Base-by-base conservation (phyloP, 257 asterid genomes). In the Coffea eugenioides region DNA sequence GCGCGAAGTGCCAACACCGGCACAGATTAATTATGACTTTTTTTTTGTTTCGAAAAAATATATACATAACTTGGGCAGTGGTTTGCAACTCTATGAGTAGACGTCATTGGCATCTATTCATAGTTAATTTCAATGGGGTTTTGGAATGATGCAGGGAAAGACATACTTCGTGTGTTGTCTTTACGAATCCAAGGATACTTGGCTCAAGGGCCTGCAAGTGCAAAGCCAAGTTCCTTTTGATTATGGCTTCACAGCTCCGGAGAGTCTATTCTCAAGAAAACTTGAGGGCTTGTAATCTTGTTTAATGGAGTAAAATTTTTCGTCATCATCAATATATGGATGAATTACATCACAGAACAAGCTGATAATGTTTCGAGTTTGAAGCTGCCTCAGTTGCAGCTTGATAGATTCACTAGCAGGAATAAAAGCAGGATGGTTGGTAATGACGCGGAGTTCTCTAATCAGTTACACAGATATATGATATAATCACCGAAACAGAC, bases 241-340 rank as follows among this genome's bases (percentile, higher is more conserved):
- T 48, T 9, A 11, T 48, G 52, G 52, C 52, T 48, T 48, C 52
- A 48, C 52, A 7, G 52, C 52, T 48, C 52, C 13, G 52, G 12
- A 8, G 52, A 48, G 15, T 46, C 51, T 9, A 6, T 6, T 7
- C 51, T 46, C 51, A 46, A 46, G 51, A 46, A 46, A 46, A 46
- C 51, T 6, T 45, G 48, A 67, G 41, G 45, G 31, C 27, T 21
- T 72, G 52, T 68, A 27, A 9, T 48, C 67, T 64, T 74, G 25
- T 43, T 36, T 31, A 31, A 31, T 31, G 34, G 34, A 31, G 34
- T 31, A 31, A 31, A 31, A 31, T 31, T 64, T 80, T 73, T 80
- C 83, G 52, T 73, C 83, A 64, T 1, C 78, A 72, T 73, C 83
- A 73, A 23, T 65, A 54, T 27, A 2, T 23, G 39, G 51, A 56